Percentiles rank a stretch among this genome's conserved stretches.
Conservation (phyloP, 805 yeast genomes). For the Tetrapisispora phaffii region DNA sequence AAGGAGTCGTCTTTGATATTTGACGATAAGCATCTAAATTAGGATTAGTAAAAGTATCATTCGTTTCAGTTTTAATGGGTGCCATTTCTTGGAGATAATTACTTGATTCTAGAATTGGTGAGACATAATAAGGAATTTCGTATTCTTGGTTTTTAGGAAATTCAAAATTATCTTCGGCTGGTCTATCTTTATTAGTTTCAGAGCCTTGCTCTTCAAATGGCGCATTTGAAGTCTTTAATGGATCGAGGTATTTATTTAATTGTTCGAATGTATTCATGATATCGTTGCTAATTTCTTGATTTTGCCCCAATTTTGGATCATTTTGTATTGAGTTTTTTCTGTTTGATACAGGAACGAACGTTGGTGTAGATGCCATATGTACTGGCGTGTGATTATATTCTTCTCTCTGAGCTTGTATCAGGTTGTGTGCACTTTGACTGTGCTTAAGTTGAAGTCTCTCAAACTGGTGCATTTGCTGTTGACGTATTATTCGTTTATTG, state of each 20-base stretch:
- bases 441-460: background rate
- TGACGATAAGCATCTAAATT: no score
- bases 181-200: background rate
- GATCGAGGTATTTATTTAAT: background rate
- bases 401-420: background rate
- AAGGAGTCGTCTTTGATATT: background rate
- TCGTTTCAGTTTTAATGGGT: background rate
- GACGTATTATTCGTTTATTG: constrained; percentile 2
- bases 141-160: background rate
- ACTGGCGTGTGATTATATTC: constrained; percentile 1
- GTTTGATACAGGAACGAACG: background rate
- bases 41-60: no score
- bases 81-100: background rate
- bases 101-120: background rate
- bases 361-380: constrained; percentile 1
- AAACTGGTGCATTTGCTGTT: constrained; percentile 1
- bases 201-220: background rate
- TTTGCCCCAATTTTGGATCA: background rate
- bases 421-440: background rate
- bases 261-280: constrained; percentile 1
- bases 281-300: constrained; percentile 1
- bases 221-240: background rate
- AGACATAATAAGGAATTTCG: background rate
- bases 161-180: background rate
- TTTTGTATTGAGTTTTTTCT: background rate